phyloP scores from a whole-genome alignment of 1,284 basidiomycete species.

The Trichosporon faecale region DNA sequence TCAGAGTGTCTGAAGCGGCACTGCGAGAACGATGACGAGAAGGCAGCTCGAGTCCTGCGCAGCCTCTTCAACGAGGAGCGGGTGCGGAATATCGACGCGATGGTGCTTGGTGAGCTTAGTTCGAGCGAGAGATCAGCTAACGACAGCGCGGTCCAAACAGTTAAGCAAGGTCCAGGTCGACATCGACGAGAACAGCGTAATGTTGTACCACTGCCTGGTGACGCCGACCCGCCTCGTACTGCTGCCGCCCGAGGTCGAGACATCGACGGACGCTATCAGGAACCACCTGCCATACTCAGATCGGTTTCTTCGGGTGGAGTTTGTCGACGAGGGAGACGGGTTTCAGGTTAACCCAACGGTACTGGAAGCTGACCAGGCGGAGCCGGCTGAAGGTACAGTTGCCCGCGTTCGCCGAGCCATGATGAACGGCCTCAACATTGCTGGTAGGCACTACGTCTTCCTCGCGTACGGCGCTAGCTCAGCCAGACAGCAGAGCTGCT shows the following conservation, averaged over 20 bases:
- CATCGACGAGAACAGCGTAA: constrained; percentile 9
- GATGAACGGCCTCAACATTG: constrained; percentile 26
- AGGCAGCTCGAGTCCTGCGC: constrained; percentile 23
- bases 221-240: constrained; percentile 34
- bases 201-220: constrained; percentile 27
- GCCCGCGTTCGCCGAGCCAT: constrained; percentile 32
- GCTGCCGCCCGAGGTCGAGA: constrained; percentile 29
- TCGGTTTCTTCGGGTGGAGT: constrained; percentile 35
- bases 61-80: constrained; percentile 32
- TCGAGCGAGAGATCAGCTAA: constrained; percentile 4
- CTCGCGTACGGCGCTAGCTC: constrained; percentile 18
- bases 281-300: constrained; percentile 20
- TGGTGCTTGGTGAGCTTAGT: background rate
- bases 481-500: constrained; percentile 26
- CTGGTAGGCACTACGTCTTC: constrained; percentile 32
- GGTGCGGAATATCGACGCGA: constrained; percentile 7
- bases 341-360: constrained; percentile 28
- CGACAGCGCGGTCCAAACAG: constrained; percentile 15
- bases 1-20: background rate
- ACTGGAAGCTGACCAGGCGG: constrained; percentile 23
- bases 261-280: constrained; percentile 31
- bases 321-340: constrained; percentile 33
- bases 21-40: background rate
- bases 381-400: constrained; percentile 25
- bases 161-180: constrained; percentile 1